phyloP scores from a whole-genome alignment of 2,329 filamentous ascomycete genomes.

The Scleromitrula shiraiana region DNA sequence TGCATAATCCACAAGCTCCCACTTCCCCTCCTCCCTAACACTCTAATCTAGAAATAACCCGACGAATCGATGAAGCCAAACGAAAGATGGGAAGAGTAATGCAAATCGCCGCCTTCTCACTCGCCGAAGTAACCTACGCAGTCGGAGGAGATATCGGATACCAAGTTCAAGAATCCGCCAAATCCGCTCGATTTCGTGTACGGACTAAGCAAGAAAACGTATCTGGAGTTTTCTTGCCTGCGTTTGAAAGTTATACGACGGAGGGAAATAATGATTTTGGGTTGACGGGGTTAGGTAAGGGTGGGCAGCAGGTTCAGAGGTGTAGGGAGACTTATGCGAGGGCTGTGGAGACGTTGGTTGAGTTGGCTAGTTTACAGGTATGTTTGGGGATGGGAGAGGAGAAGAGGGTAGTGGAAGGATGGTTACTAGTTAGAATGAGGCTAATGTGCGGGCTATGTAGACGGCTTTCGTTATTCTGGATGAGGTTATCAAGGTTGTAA shows the following conservation, averaged over 20 bases:
- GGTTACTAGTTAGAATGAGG: background rate
- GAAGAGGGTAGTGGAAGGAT: background rate
- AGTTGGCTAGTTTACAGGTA: conserved; percentile 83
- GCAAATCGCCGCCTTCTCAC: conserved; percentile 96
- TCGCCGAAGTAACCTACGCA: conserved; percentile 95
- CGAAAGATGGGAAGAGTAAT: conserved; percentile 99
- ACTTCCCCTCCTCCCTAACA: background rate
- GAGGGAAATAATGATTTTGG: conserved; percentile 95
- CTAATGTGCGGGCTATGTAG: conserved; percentile 31
- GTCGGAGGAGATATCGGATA: conserved; percentile 93
- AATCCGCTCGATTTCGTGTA: conserved; percentile 84
- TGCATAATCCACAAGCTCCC: background rate
- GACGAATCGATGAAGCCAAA: conserved; percentile 96
- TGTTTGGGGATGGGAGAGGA: conserved; percentile 7
- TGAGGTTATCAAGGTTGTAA: conserved; percentile 98
- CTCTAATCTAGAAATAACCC: conserved; percentile 72
- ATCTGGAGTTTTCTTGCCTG: conserved; percentile 86
- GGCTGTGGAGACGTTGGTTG: conserved; percentile 91
- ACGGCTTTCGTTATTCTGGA: conserved; percentile 97
- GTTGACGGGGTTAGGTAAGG: conserved; percentile 90
- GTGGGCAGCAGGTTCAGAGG: conserved; percentile 91
- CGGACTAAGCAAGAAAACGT: conserved; percentile 98
- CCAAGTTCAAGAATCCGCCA: conserved; percentile 94
- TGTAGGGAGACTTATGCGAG: conserved; percentile 93
- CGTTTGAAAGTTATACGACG: conserved; percentile 83